phyloP scores from a whole-genome alignment of 2,329 filamentous ascomycete genomes.

The Bipolaris bicolor region DNA sequence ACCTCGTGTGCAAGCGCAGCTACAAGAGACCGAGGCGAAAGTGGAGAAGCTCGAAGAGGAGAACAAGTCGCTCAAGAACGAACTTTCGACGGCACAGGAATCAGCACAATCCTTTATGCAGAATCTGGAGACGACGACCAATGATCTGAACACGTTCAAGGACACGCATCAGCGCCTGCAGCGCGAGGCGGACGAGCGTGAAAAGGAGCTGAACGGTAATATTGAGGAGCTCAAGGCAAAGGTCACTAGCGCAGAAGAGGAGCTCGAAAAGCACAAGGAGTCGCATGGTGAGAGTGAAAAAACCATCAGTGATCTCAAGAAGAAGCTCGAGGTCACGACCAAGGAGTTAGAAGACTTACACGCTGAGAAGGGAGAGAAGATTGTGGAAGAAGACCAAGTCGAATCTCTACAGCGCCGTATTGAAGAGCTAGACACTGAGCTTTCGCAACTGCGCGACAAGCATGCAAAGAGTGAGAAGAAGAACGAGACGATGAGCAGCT shows the following conservation, averaged over 20 bases:
- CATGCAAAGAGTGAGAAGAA: constrained; percentile 58
- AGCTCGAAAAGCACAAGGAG: constrained; percentile 54
- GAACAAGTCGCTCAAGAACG: constrained; percentile 70
- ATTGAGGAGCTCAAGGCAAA: constrained; percentile 39
- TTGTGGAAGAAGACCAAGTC: constrained; percentile 37
- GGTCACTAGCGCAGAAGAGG: constrained; percentile 49
- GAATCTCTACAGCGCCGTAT: constrained; percentile 38
- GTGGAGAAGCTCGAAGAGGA: constrained; percentile 73
- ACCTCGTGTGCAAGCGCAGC: constrained; percentile 76
- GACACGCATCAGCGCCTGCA: constrained; percentile 57
- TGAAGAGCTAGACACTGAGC: constrained; percentile 39
- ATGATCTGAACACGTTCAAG: constrained; percentile 64
- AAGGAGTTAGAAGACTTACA: constrained; percentile 57
- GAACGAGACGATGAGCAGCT: constrained; percentile 59
- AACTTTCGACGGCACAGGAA: constrained; percentile 74
- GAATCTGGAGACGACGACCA: constrained; percentile 70
- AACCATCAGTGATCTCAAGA: constrained; percentile 45
- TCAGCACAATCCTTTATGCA: constrained; percentile 58
- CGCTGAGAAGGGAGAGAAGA: constrained; percentile 38
- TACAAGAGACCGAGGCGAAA: constrained; percentile 72
- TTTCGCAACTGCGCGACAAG: constrained; percentile 37
- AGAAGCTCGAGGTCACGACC: constrained; percentile 48
- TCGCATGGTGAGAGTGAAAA: constrained; percentile 51
- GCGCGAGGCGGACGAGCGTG: constrained; percentile 39
- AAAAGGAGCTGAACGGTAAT: constrained; percentile 37